Evolutionary conservation across 352 stramenopile genomes (phyloP).

Genomic region (Phytophthora chlamydospora): DNA sequence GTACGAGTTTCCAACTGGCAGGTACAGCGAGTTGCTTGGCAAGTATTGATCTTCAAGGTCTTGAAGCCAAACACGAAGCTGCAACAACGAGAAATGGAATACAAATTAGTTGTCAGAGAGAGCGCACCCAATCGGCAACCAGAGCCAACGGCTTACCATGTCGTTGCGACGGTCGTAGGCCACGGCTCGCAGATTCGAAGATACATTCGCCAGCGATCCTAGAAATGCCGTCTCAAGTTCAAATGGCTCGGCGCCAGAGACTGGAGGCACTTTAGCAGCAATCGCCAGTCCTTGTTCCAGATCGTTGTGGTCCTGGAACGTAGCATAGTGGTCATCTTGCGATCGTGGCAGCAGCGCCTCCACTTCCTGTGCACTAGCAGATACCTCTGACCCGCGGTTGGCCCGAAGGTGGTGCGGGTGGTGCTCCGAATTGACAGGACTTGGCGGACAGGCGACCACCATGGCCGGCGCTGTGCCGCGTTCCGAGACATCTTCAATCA

Average conservation of each 20-base stretch:
- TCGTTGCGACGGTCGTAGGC: constrained; percentile 61
- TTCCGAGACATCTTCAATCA: constrained; percentile 81
- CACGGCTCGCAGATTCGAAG: constrained; percentile 73
- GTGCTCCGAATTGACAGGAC: constrained; percentile 27
- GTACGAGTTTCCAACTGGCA: constrained; percentile 78
- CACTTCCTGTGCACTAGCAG: constrained; percentile 47
- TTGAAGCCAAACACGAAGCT: constrained; percentile 72
- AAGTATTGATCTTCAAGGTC: constrained; percentile 75
- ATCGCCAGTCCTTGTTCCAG: constrained; percentile 45
- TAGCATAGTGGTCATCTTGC: constrained; percentile 75
- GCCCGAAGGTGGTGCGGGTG: constrained; percentile 28
- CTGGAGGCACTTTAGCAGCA: constrained; percentile 6
- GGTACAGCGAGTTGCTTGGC: constrained; percentile 79
- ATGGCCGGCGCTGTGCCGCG: constrained; percentile 56
- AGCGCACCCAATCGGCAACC: neutral
- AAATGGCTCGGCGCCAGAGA: constrained; percentile 56
- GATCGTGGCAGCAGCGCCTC: constrained; percentile 53
- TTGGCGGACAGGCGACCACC: constrained; percentile 42
- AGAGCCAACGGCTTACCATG: constrained; percentile 50
- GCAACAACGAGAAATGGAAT: neutral
- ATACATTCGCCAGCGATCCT: constrained; percentile 70
- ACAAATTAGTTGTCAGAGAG: constrained; percentile 1
- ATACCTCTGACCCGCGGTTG: constrained; percentile 25
- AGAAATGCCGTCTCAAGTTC: constrained; percentile 74
- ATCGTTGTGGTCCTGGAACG: constrained; percentile 59